Evolutionary conservation across 345 rosid genomes (phyloP).

Genomic region (Mangifera indica): DNA sequence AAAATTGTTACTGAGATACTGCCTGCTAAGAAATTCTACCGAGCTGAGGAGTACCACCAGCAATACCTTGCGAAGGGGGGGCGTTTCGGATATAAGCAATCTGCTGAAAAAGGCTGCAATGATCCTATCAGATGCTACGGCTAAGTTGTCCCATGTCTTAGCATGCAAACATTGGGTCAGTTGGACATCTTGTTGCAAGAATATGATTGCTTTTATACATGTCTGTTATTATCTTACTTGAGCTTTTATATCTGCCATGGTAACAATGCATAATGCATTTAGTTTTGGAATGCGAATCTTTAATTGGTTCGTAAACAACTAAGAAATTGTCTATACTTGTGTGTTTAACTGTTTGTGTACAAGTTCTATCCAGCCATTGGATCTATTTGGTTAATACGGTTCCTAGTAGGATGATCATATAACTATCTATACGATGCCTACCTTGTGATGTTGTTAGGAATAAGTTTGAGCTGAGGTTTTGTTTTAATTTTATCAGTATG

Average conservation of each 20-base stretch:
- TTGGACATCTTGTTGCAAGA: background rate
- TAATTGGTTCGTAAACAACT: slow-evolving; percentile 3
- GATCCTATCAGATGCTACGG: slow-evolving; percentile 95
- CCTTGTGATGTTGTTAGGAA: background rate
- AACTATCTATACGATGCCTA: background rate
- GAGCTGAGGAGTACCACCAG: slow-evolving; percentile 91
- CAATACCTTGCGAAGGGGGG: slow-evolving; percentile 93
- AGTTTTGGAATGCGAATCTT: slow-evolving; percentile 7
- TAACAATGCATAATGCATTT: slow-evolving; percentile 3
- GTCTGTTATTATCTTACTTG: background rate
- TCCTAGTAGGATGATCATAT: too few relatives aligned
- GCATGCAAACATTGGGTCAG: slow-evolving; percentile 5
- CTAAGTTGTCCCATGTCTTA: slow-evolving; percentile 27
- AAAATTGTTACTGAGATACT: slow-evolving; percentile 78
- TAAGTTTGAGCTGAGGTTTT: background rate
- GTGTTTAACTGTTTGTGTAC: slow-evolving; percentile 17
- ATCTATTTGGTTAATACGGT: background rate
- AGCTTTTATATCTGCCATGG: background rate
- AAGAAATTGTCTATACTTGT: background rate
- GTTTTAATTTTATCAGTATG: too few relatives aligned
- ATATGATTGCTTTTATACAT: background rate
- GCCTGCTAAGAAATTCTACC: slow-evolving; percentile 88
- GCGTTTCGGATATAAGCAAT: slow-evolving; percentile 70
- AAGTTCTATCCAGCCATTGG: background rate
- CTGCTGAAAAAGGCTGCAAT: slow-evolving; percentile 78